phyloP scores from a whole-genome alignment of 2,329 filamentous ascomycete genomes.

The Colletotrichum lentis region DNA sequence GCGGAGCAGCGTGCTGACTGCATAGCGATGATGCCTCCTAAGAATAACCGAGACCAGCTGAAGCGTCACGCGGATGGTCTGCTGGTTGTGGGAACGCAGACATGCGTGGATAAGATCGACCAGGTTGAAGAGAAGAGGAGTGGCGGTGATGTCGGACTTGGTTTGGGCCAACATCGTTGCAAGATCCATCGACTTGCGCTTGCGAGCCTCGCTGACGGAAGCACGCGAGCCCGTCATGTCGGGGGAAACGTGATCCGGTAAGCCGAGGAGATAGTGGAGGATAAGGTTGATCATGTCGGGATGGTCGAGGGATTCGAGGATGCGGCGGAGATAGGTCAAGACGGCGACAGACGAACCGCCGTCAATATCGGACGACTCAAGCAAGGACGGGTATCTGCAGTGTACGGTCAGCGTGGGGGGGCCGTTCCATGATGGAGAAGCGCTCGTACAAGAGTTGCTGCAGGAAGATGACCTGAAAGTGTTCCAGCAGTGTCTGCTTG shows the following conservation, averaged over 20 bases:
- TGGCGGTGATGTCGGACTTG: conserved; percentile 75
- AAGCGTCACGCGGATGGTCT: conserved; percentile 89
- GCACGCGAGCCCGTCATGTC: conserved; percentile 54
- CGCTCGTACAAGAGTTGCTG: conserved; percentile 83
- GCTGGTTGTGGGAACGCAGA: conserved; percentile 81
- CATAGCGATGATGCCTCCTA: conserved; percentile 86
- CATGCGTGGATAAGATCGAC: conserved; percentile 90
- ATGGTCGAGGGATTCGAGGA: conserved; percentile 90
- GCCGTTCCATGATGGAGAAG: conserved; percentile 21
- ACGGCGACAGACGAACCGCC: conserved; percentile 97
- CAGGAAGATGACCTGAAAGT: conserved; percentile 96
- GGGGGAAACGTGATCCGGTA: conserved; percentile 66
- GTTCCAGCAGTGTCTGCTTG: conserved; percentile 90
- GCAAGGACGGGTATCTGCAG: conserved; percentile 84
- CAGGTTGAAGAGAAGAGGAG: conserved; percentile 89
- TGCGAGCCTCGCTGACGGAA: conserved; percentile 73
- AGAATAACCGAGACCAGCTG: conserved; percentile 87
- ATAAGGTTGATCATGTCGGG: conserved; percentile 95
- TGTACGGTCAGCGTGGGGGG: conserved; percentile 27
- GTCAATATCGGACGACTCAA: conserved; percentile 97
- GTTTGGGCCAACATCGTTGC: conserved; percentile 76
- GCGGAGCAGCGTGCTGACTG: conserved; percentile 77
- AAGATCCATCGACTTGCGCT: conserved; percentile 88
- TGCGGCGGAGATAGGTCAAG: conserved; percentile 88
- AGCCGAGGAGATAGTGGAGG: conserved; percentile 86